Evolutionary conservation across 352 stramenopile genomes (phyloP).

Genomic region (Globisporangium viniferum): DNA sequence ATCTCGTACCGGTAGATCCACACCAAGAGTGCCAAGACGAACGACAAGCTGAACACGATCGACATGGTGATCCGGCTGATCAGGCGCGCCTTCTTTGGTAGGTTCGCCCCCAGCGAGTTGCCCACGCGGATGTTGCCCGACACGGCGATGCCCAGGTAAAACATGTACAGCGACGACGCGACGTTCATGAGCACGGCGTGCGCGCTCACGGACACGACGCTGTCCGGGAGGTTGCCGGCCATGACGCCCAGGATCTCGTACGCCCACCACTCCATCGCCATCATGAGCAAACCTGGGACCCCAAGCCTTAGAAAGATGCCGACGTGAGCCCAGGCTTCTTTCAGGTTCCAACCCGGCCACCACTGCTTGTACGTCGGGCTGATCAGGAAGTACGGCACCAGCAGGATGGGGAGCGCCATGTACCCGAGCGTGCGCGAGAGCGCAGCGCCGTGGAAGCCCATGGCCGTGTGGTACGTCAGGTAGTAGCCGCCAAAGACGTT

Average conservation of each 20-base stretch:
- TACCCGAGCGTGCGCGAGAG: slow-evolving; percentile 57
- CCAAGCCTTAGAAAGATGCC: slow-evolving; percentile 60
- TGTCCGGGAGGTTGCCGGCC: slow-evolving; percentile 54
- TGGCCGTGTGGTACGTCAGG: slow-evolving; percentile 63
- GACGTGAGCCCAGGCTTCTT: slow-evolving; percentile 41
- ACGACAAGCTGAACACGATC: slow-evolving; percentile 26
- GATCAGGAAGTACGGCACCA: slow-evolving; percentile 53
- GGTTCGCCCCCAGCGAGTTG: slow-evolving; percentile 68
- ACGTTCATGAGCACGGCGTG: slow-evolving; percentile 76
- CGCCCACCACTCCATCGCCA: slow-evolving; percentile 75
- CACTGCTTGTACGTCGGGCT: slow-evolving; percentile 38
- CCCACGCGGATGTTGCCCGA: slow-evolving; percentile 70
- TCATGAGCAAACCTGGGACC: slow-evolving; percentile 54
- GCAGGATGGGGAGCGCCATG: slow-evolving; percentile 39
- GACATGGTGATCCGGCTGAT: slow-evolving; percentile 39
- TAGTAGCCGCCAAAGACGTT: slow-evolving; percentile 64
- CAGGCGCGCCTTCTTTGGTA: slow-evolving; percentile 46
- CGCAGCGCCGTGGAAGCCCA: slow-evolving; percentile 72
- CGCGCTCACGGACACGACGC: slow-evolving; percentile 61
- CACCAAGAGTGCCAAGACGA: slow-evolving; percentile 36
- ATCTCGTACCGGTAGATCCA: slow-evolving; percentile 39
- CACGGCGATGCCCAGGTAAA: slow-evolving; percentile 63
- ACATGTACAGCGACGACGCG: slow-evolving; percentile 67
- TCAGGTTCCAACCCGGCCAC: slow-evolving; percentile 67
- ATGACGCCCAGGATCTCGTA: slow-evolving; percentile 77